These are phyloP conservation scores for Hyaloperonospora arabidopsidis DNA, from an alignment of 352 stramenopile species.

Conservation along the genomic window DNA sequence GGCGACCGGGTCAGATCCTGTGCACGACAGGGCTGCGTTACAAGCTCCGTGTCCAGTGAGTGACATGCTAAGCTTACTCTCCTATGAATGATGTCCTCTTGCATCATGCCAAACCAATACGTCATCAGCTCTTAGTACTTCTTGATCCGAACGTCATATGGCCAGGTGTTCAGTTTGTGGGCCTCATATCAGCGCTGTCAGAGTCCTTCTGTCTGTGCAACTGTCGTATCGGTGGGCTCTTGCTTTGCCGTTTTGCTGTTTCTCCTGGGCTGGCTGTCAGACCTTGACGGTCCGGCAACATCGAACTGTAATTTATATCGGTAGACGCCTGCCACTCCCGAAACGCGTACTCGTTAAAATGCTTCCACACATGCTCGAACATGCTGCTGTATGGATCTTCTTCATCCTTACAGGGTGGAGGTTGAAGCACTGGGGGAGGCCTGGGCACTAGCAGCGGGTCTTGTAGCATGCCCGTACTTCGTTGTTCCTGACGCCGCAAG, in stretches of 20 bases:
- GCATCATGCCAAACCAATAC: neutral
- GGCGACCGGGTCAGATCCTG: no score
- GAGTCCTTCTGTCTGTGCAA: constrained; percentile 6
- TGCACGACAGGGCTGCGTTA: no score
- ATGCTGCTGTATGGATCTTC: constrained; percentile 19
- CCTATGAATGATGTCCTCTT: neutral
- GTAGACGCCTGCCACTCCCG: constrained; percentile 15
- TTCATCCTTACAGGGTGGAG: constrained; percentile 9
- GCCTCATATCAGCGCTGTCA: neutral
- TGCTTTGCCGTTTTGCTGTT: constrained; percentile 4
- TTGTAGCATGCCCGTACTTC: constrained; percentile 13
- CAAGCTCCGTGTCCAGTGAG: no score
- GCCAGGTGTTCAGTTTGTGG: neutral
- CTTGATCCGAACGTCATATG: constrained; percentile 1
- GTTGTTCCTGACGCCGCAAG: constrained; percentile 14
- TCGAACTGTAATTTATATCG: constrained; percentile 14
- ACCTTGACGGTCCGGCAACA: neutral
- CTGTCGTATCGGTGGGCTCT: neutral
- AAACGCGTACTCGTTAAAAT: constrained; percentile 15
- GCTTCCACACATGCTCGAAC: constrained; percentile 12
- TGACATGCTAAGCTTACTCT: neutral
- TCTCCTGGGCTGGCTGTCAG: neutral
- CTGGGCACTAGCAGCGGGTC: constrained; percentile 5
- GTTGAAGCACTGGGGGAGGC: constrained; percentile 8
- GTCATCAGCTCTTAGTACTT: neutral